Evolutionary conservation across 2,329 filamentous ascomycete species (phyloP).

Genomic region (Pyrenophora teres): DNA sequence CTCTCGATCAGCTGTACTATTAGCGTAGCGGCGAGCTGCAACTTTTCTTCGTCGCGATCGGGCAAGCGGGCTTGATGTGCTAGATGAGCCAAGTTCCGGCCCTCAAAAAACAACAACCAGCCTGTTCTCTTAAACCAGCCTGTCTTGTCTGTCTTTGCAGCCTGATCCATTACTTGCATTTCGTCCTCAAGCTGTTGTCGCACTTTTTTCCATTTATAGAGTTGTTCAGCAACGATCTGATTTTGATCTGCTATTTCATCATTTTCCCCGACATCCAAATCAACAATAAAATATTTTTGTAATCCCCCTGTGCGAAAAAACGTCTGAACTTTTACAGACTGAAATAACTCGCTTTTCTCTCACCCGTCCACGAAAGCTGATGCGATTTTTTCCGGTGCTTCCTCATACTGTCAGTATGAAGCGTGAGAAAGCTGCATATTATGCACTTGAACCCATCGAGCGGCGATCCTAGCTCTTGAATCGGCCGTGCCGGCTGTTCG

Average conservation of each 20-base stretch:
- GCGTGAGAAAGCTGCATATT: neutral
- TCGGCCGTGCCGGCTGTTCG: neutral
- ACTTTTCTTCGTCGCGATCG: neutral
- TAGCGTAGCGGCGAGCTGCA: neutral
- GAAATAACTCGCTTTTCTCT: neutral
- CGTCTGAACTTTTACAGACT: neutral
- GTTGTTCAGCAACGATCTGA: no score
- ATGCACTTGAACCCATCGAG: neutral
- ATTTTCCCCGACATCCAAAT: neutral
- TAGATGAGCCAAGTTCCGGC: slow-evolving; percentile 2
- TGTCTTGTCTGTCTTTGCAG: slow-evolving; percentile 12
- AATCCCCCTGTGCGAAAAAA: neutral
- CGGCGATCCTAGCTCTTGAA: neutral
- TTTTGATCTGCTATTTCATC: neutral
- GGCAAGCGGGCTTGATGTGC: neutral
- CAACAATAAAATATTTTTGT: neutral
- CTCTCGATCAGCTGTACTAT: slow-evolving; percentile 7
- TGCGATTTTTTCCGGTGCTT: neutral
- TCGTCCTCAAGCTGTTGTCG: neutral
- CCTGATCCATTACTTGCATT: slow-evolving; percentile 2
- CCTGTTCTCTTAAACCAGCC: no score
- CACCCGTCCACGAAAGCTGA: neutral
- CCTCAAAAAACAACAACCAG: neutral
- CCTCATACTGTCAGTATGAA: neutral
- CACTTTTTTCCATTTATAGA: no score